Evolutionary conservation across 768 basidiomycete species (phyloP).

Genomic region (Mycena alexandri): DNA sequence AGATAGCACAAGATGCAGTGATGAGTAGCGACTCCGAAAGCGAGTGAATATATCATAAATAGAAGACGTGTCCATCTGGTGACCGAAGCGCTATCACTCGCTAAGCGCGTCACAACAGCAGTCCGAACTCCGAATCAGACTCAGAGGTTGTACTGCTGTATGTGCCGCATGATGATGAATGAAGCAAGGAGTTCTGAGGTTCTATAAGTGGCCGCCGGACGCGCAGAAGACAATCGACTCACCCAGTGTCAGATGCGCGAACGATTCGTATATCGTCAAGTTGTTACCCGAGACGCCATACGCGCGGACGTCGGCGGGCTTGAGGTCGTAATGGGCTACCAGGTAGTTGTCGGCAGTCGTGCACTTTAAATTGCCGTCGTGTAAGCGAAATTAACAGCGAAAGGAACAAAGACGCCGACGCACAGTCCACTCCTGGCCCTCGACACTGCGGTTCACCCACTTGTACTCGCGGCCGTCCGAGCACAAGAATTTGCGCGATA

Average conservation of each 20-base stretch:
- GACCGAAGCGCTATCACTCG: slow-evolving; percentile 26
- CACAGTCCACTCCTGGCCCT: slow-evolving; percentile 83
- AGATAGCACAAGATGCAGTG: slow-evolving; percentile 14
- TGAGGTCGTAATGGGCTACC: slow-evolving; percentile 77
- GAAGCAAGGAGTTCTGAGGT: slow-evolving; percentile 70
- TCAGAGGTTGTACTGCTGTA: slow-evolving; percentile 63
- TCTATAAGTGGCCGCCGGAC: slow-evolving; percentile 30
- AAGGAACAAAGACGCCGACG: slow-evolving; percentile 44
- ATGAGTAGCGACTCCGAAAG: slow-evolving; percentile 5
- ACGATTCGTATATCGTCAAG: slow-evolving; percentile 70
- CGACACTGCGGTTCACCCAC: slow-evolving; percentile 69
- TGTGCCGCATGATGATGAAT: slow-evolving; percentile 74
- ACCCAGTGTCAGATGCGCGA: slow-evolving; percentile 67
- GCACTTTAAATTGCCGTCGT: slow-evolving; percentile 55
- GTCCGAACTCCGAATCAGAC: slow-evolving; percentile 44
- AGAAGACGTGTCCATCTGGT: slow-evolving; percentile 18
- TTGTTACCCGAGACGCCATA: slow-evolving; percentile 75
- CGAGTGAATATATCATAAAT: slow-evolving; percentile 22
- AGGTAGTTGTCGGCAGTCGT: slow-evolving; percentile 64
- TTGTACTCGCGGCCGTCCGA: slow-evolving; percentile 79
- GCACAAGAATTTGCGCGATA: slow-evolving; percentile 75
- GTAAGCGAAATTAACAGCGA: slow-evolving; percentile 1
- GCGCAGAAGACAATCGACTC: slow-evolving; percentile 51
- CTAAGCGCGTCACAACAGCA: neutral
- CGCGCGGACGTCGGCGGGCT: slow-evolving; percentile 64